Evolutionary conservation across 2,329 filamentous ascomycete species (phyloP).

Genomic region (Penicillium rolfsii): DNA sequence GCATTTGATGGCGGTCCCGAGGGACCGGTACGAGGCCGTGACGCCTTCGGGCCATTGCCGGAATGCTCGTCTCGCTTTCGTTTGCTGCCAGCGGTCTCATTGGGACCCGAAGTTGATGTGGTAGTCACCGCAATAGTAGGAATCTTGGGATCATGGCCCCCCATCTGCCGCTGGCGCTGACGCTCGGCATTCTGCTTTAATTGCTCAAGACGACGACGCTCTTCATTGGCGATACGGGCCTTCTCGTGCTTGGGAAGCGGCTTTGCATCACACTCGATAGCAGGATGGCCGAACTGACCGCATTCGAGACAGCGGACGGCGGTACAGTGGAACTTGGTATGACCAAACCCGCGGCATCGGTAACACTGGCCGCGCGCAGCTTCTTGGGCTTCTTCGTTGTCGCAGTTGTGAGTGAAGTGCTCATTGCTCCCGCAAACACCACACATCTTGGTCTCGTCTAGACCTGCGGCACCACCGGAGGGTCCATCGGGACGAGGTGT

Average conservation of each 20-base stretch:
- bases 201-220: constrained; percentile 38
- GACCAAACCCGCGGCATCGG: constrained; percentile 47
- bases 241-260: constrained; percentile 44
- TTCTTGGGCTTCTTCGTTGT: constrained; percentile 48
- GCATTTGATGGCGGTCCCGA: constrained; percentile 29
- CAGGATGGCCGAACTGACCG: constrained; percentile 48
- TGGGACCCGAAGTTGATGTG: constrained; percentile 20
- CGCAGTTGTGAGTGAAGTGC: constrained; percentile 51
- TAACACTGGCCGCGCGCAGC: constrained; percentile 45
- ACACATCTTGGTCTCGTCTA: constrained; percentile 49
- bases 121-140: constrained; percentile 43
- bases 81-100: constrained; percentile 30
- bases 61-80: constrained; percentile 39
- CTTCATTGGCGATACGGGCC: constrained; percentile 41
- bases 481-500: constrained; percentile 39
- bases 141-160: constrained; percentile 50
- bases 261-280: constrained; percentile 39
- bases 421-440: constrained; percentile 50
- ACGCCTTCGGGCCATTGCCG: constrained; percentile 29
- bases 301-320: constrained; percentile 49
- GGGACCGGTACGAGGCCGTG: constrained; percentile 35
- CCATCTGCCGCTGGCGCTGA: constrained; percentile 47
- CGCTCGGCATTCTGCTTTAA: constrained; percentile 43
- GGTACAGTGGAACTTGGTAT: constrained; percentile 44
- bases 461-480: constrained; percentile 48